phyloP scores from a whole-genome alignment of 2,329 filamentous ascomycete species.

The Diaporthe aspalathi region DNA sequence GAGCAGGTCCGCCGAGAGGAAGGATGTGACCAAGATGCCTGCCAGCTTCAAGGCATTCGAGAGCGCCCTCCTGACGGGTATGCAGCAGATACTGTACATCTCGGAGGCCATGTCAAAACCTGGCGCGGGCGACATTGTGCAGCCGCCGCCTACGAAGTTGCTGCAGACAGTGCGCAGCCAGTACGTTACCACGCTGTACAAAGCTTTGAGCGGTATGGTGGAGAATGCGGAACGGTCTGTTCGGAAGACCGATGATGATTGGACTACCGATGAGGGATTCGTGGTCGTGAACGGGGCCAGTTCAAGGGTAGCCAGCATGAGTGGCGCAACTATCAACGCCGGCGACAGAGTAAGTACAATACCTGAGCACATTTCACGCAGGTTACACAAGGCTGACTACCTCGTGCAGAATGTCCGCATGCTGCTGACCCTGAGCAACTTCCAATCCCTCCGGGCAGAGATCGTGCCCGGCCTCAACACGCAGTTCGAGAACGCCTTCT shows the following conservation, averaged over 20 bases:
- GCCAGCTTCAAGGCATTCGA: conserved; percentile 88
- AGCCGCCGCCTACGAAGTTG: conserved; percentile 86
- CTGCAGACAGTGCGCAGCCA: conserved; percentile 91
- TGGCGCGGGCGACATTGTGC: conserved; percentile 80
- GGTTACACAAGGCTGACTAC: conserved; percentile 37
- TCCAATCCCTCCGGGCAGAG: conserved; percentile 83
- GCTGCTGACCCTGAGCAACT: conserved; percentile 92
- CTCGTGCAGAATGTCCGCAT: conserved; percentile 82
- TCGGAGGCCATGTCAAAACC: conserved; percentile 84
- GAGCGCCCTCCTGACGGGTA: conserved; percentile 80
- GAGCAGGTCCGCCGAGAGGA: conserved; percentile 83
- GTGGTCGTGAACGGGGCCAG: conserved; percentile 47
- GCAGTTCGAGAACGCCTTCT: conserved; percentile 94
- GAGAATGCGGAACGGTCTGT: conserved; percentile 89
- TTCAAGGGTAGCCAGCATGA: conserved; percentile 49
- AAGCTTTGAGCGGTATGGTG: conserved; percentile 93
- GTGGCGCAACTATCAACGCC: conserved; percentile 62
- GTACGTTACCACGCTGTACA: conserved; percentile 94
- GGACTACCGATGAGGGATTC: conserved; percentile 63
- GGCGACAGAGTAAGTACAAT: conserved; percentile 63
- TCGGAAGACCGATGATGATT: conserved; percentile 72
- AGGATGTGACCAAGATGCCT: conserved; percentile 92
- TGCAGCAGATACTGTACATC: conserved; percentile 97
- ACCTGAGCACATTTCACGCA: not conserved
- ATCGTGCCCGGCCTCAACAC: conserved; percentile 89